Conservation (phyloP, 345 rosid species). For the Euphorbia tirucalli region DNA sequence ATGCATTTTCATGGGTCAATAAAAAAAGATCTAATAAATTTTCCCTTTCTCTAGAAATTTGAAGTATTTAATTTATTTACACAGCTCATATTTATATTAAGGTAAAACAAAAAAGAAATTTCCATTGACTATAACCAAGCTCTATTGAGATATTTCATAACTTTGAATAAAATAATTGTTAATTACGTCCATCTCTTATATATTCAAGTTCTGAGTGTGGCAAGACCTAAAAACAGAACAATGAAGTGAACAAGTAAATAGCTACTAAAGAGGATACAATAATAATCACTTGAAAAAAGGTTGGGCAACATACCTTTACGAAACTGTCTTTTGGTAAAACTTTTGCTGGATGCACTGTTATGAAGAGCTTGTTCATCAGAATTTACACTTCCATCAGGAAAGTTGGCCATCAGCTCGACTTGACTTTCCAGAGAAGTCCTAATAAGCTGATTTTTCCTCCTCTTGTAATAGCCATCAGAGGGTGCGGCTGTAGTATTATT, state of each 20-base stretch:
- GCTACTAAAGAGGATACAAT: not conserved
- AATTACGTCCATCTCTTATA: not conserved
- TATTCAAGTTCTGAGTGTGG: not conserved
- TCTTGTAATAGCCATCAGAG: constrained; percentile 76
- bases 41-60: not conserved
- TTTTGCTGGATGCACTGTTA: constrained; percentile 38
- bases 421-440: constrained; percentile 54
- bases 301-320: constrained; percentile 42
- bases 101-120: not conserved
- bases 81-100: not conserved
- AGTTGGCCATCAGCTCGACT: constrained; percentile 27
- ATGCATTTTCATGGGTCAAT: not conserved
- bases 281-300: not conserved
- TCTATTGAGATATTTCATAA: not conserved
- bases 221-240: not conserved
- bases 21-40: not conserved
- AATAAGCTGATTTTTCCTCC: constrained; percentile 77
- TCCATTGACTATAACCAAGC: not conserved
- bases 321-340: constrained; percentile 40
- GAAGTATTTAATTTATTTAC: not conserved
- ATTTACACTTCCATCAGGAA: constrained; percentile 34
- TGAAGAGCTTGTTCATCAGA: constrained; percentile 38
- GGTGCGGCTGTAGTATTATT: constrained; percentile 34
- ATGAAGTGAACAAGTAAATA: not conserved
- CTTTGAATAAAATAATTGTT: not conserved